Evolutionary conservation across 73 alveolate species (phyloP).

Genomic region (Paramecium biaurelia): DNA sequence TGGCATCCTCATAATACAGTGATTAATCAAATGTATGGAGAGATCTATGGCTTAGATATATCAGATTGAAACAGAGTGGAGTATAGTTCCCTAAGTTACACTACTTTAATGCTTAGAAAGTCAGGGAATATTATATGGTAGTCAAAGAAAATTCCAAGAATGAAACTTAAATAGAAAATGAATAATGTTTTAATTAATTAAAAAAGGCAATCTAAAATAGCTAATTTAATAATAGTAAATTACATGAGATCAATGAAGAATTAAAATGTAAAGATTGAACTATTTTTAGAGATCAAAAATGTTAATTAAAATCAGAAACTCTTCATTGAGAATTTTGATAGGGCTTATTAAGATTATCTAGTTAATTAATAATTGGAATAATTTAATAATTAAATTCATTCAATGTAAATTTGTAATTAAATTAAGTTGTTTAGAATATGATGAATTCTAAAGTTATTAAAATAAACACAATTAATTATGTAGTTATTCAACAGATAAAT

Average conservation of each 20-base stretch:
- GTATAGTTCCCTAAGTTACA: not conserved
- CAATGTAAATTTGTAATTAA: not conserved
- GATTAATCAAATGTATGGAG: not conserved
- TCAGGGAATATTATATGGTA: not conserved
- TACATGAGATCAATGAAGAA: not conserved
- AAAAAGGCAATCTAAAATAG: not conserved
- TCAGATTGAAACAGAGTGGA: not conserved
- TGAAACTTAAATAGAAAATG: not conserved
- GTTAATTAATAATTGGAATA: not conserved
- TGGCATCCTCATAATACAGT: not conserved
- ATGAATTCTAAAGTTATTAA: not conserved
- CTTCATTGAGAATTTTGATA: not conserved
- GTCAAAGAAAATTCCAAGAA: not conserved
- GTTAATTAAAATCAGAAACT: not conserved
- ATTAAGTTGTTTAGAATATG: not conserved
- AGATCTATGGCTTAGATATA: not conserved
- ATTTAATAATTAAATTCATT: not conserved
- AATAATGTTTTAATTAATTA: not conserved
- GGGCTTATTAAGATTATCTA: not conserved
- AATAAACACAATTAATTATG: not conserved
- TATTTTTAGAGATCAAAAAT: not conserved
- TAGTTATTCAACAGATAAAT: not conserved
- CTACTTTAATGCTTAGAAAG: not conserved
- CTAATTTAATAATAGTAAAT: not conserved
- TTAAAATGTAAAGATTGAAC: not conserved